Evolutionary conservation across 148 eudicot genomes (phyloP).

Genomic region (Camellia japonica): DNA sequence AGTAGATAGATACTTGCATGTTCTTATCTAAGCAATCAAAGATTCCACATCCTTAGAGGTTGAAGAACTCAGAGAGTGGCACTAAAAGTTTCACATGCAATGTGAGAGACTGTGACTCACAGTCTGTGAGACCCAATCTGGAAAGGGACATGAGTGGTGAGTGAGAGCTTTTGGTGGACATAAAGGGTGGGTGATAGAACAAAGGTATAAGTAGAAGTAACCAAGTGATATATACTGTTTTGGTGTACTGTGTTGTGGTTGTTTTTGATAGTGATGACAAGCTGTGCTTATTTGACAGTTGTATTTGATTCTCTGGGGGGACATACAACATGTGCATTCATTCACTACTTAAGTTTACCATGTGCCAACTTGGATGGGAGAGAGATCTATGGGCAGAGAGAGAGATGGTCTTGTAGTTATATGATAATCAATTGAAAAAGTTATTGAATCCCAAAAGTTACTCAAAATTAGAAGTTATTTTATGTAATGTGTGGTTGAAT

Average conservation of each 20-base stretch:
- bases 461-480: too few species aligned
- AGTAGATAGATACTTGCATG: too few species aligned
- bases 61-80: too few species aligned
- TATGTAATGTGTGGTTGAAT: too few species aligned
- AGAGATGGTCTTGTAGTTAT: not conserved
- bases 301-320: slow-evolving; percentile 23
- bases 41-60: too few species aligned
- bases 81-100: too few species aligned
- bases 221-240: not conserved
- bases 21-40: too few species aligned
- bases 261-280: slow-evolving; percentile 26
- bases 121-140: slow-evolving; percentile 1
- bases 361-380: slow-evolving; percentile 16
- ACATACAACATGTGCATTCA: slow-evolving; percentile 40
- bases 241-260: slow-evolving; percentile 11
- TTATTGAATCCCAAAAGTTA: too few species aligned
- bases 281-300: slow-evolving; percentile 28
- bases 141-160: slow-evolving; percentile 28
- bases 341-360: slow-evolving; percentile 15
- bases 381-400: not conserved
- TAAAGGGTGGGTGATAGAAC: slow-evolving; percentile 4
- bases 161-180: not conserved
- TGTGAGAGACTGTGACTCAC: too few species aligned
- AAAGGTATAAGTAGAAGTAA: not conserved
- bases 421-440: not conserved